phyloP scores from a whole-genome alignment of 2,329 filamentous ascomycete species.

The Xylaria sp. region DNA sequence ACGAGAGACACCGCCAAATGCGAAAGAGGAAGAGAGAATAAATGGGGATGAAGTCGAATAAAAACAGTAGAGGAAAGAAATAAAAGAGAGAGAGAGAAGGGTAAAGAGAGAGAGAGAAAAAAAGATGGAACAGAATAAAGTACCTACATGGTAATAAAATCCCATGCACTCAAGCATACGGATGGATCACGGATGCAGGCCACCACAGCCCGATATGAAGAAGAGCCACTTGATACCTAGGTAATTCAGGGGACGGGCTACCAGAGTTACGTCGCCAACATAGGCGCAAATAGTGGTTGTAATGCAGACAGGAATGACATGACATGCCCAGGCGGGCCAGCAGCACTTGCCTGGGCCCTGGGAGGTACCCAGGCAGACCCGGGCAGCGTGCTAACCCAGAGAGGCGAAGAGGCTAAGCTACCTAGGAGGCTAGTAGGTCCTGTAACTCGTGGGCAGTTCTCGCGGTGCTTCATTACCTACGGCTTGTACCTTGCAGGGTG shows the following conservation, averaged over 20 bases:
- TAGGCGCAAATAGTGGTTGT: no score
- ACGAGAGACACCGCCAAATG: no score
- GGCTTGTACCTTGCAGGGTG: slow-evolving; percentile 26
- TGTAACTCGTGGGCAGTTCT: slow-evolving; percentile 7
- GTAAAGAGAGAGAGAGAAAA: neutral
- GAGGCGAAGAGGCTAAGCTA: neutral
- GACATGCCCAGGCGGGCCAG: no score
- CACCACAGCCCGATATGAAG: neutral
- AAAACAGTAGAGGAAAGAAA: slow-evolving; percentile 6
- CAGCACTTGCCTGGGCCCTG: no score
- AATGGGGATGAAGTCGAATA: no score
- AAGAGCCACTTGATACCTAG: neutral
- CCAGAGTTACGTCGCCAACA: no score
- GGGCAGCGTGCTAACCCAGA: no score
- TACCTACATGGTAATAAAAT: neutral
- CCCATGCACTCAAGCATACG: neutral
- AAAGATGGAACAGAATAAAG: slow-evolving; percentile 1
- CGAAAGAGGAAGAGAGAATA: no score
- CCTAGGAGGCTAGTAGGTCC: neutral
- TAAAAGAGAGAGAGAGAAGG: slow-evolving; percentile 17
- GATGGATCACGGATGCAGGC: neutral
- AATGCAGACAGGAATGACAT: no score
- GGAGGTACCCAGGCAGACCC: no score
- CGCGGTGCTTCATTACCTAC: slow-evolving; percentile 10
- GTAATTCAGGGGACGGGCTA: neutral